Base-by-base conservation (phyloP, 371 early-diverging fungal genomes). In the Phascolomyces articulosus region DNA sequence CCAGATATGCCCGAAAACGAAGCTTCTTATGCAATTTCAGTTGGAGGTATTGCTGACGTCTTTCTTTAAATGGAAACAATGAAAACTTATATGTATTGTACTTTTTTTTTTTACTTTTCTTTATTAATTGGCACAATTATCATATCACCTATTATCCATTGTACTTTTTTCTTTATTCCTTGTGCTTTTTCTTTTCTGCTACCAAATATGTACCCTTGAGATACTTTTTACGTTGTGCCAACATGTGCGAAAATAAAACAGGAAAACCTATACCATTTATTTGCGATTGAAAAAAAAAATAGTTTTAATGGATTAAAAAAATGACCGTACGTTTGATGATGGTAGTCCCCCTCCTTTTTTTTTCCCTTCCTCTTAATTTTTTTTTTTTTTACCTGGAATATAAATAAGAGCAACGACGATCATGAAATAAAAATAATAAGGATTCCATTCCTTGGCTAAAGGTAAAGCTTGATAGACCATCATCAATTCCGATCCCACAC, bases 191-290 rank as follows among this genome's bases (percentile, higher is more conserved):
- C 60, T 65, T 54, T 16, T 48, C 59, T n/a, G 57, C 57, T 11
- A 56, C 57, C 31, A 56, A 21, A 56, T 62, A 31, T 11, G 44
- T 65, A 21, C 66, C 63, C 55, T 61, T 58, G 23, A 95, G 77
- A 58, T 88, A 87, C 76, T 92, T 93, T 58, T 82, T 78, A 62
- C 96, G 89, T 79, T 97, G 96, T 54, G 83, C 76, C 48, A 93
- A 84, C 97, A 97, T 97, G 75, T 97, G 93, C 4, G 89, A 87
- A 78, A 95, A 95, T 84, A 96, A 86, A 60, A 86, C 78, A 68
- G 87, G 93, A 77, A 95, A 92, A 11, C 93, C 78, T 78, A 67
- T 34, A n/a, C n/a, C n/a, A n/a, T n/a, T n/a, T n/a, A n/a, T n/a
- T n/a, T n/a, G n/a, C n/a, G n/a, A n/a, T n/a, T n/a, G n/a, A n/a